A percentile compares a stretch with the other conserved stretches of the same genome.
Evolutionary conservation across 148 eudicot species (phyloP).

Genomic region (Polygonum aviculare): DNA sequence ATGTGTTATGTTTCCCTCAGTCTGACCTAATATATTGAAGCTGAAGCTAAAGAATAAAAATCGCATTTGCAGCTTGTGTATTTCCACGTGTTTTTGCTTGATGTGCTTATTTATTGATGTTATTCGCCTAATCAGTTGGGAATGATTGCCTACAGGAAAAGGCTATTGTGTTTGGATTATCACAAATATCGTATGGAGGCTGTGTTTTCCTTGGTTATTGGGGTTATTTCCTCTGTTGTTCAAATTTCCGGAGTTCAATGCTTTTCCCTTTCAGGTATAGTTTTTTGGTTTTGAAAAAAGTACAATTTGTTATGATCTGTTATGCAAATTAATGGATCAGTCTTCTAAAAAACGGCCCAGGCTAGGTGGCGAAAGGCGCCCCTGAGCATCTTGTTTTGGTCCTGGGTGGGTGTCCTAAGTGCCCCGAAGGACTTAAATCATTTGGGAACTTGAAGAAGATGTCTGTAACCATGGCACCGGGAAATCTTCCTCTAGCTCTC

Average conservation of each 20-base stretch:
- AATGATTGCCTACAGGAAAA: conserved; percentile 56
- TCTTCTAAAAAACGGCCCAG: background rate
- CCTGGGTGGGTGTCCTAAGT: no score
- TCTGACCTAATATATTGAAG: background rate
- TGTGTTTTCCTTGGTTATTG: conserved; percentile 79
- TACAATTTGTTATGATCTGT: background rate
- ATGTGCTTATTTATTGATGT: background rate
- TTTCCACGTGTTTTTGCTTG: background rate
- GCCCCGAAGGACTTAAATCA: no score
- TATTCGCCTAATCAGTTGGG: conserved; percentile 2
- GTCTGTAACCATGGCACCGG: no score
- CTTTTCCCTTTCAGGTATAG: conserved; percentile 83
- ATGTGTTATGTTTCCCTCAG: background rate
- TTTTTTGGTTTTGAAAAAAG: background rate
- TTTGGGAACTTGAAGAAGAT: no score
- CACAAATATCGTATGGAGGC: conserved; percentile 85
- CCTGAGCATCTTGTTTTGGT: no score
- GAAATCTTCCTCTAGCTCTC: no score
- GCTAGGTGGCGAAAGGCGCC: no score
- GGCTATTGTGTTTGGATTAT: conserved; percentile 64
- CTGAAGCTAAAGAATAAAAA: background rate
- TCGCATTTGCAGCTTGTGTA: background rate
- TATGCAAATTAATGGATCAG: background rate
- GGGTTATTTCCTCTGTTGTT: conserved; percentile 72
- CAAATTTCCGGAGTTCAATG: conserved; percentile 30